phyloP scores from a whole-genome alignment of 2,329 filamentous ascomycete genomes.

The Capronia coronata region DNA sequence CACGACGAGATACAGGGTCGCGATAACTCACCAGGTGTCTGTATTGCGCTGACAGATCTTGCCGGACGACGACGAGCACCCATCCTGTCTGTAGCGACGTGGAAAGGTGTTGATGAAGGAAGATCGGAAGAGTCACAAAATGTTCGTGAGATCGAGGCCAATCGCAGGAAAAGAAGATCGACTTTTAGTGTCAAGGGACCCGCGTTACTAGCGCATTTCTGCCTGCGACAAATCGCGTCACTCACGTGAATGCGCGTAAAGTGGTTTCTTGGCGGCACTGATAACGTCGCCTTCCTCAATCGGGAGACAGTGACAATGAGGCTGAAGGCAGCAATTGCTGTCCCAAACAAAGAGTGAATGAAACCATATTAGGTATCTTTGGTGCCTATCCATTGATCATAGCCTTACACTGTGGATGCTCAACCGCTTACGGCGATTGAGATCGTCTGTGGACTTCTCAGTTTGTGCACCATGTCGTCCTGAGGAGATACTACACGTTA shows the following conservation, averaged over 20 bases:
- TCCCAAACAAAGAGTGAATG: too few species aligned
- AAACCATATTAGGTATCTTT: too few species aligned
- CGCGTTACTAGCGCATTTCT: constrained; percentile 9
- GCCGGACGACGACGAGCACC: constrained; percentile 15
- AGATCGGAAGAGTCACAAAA: constrained; percentile 1
- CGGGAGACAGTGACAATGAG: too few species aligned
- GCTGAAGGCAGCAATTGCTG: too few species aligned
- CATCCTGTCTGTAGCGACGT: constrained; percentile 16
- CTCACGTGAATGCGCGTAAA: constrained; percentile 4
- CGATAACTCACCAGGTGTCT: constrained; percentile 8
- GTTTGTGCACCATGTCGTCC: too few species aligned
- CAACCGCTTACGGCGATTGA: too few species aligned
- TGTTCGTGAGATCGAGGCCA: constrained; percentile 2
- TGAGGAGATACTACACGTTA: too few species aligned
- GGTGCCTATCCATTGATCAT: too few species aligned
- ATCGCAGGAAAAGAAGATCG: constrained; percentile 3
- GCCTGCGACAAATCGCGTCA: constrained; percentile 1
- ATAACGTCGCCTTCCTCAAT: not conserved
- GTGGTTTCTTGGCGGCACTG: constrained; percentile 1
- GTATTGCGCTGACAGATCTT: constrained; percentile 12
- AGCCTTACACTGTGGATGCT: too few species aligned
- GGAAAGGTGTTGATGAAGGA: constrained; percentile 1
- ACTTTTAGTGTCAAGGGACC: not conserved
- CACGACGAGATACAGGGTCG: not conserved
- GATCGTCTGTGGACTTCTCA: too few species aligned